Conservation (phyloP, 306 rosid genomes). For the Vigna trinervia region DNA sequence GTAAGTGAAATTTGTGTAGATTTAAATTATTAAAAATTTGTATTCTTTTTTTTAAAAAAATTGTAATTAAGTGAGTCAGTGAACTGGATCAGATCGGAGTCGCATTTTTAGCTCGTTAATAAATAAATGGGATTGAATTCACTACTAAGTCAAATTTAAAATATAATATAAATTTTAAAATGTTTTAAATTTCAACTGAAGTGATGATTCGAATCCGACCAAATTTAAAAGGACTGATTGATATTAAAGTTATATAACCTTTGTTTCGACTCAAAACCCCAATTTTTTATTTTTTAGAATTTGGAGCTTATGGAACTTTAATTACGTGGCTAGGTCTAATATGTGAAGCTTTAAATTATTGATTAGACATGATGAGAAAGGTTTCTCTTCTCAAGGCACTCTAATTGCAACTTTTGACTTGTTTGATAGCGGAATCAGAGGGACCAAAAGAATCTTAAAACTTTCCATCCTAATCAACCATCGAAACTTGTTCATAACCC, state of each 20-base stretch:
- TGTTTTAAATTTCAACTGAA: too few relatives aligned
- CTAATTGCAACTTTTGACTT: conserved; percentile 72
- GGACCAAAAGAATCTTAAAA: conserved; percentile 58
- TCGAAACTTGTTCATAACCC: conserved; percentile 50
- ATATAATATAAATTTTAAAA: too few relatives aligned
- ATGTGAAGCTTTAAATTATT: conserved; percentile 8
- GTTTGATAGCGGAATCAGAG: conserved; percentile 48
- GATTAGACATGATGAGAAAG: conserved; percentile 52
- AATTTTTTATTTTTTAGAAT: conserved; percentile 16
- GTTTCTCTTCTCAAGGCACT: conserved; percentile 55
- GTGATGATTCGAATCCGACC: too few relatives aligned
- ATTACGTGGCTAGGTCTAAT: conserved; percentile 32
- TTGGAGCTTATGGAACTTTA: conserved; percentile 50
- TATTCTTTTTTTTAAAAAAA: too few relatives aligned
- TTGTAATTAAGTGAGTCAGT: too few relatives aligned
- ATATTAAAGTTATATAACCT: background rate
- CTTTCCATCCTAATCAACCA: conserved; percentile 23
- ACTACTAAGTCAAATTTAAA: too few relatives aligned
- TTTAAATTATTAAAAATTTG: too few relatives aligned
- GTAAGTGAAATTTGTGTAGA: too few relatives aligned
- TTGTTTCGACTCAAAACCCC: background rate
- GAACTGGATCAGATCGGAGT: too few relatives aligned
- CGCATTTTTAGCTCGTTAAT: too few relatives aligned
- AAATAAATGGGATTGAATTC: too few relatives aligned
- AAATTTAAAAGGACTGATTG: too few relatives aligned